Base-by-base conservation (phyloP, 1,284 basidiomycete genomes). In the Pterula multifida region DNA sequence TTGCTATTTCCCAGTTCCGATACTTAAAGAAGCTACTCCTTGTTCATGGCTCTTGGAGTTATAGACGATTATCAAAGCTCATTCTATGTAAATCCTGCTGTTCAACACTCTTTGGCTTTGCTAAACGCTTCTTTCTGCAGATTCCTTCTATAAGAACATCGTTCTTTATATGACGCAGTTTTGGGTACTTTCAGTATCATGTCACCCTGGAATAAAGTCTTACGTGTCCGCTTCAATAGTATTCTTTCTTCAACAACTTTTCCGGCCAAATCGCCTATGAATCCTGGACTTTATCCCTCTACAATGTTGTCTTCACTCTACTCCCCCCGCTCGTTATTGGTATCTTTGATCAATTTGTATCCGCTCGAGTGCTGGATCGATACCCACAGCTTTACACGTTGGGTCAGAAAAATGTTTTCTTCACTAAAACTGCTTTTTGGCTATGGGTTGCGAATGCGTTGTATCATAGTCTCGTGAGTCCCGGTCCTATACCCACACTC, bases 11-110 rank as follows among this genome's bases (percentile, higher is more conserved):
- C 9, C 96, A 99, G 63, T 99, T 98, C 74, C 76, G 94, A n/a
- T 98, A 77, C 67, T 70, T 99, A 55, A 93, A 93, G 67, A 98
- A 98, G 67, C 68, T 99, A 36, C 67, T 99, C 13, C 81, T 99
- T 12, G 96, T 98, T 1, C 96, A 99, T 63, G 96, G 96, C 3
- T 86, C 93, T 2, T 99, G 96, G 96, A 96, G 91, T 66, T 98
- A 99, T 65, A 85, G 91, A 54, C 78, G 96, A 21, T 64, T 98
- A 54, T 94, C 91, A 25, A 98, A 97, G 64, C 78, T 98, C 55
- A 93, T 99, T 61, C 72, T 99, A 15, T 95, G 90, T 92, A 59
- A 51, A 86, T 72, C 15, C 60, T 15, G 47, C 19, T 32, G 28
- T 32, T 28, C 36, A n/a, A 26, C 32, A 26, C 35, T 26, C 3